phyloP scores from a whole-genome alignment of 768 basidiomycete species.

The Suillus occidentalis region DNA sequence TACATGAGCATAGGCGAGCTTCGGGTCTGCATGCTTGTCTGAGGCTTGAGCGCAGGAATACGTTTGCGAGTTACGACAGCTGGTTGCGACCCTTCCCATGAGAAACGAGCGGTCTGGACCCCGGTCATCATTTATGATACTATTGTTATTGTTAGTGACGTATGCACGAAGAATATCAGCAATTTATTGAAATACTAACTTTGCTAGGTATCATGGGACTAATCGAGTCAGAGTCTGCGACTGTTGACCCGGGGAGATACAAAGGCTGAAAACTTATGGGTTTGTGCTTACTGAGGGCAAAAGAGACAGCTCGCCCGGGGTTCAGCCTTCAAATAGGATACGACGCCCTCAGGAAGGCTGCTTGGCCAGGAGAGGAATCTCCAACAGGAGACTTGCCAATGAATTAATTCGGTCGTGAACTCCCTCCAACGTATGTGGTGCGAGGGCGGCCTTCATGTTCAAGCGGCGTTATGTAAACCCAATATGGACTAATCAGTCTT shows the following conservation, averaged over 20 bases:
- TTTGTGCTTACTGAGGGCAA: not conserved
- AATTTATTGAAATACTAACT: not conserved
- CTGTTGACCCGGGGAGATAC: not conserved
- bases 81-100: not conserved
- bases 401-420: not conserved
- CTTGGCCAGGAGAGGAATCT: not conserved
- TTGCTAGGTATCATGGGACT: not conserved
- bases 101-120: not conserved
- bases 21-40: not conserved
- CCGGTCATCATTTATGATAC: not conserved
- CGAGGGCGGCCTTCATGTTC: not conserved
- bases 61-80: too few species aligned
- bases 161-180: not conserved
- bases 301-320: not conserved
- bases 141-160: not conserved
- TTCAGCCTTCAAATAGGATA: not conserved
- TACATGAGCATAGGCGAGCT: too few species aligned
- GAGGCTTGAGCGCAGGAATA: not conserved
- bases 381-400: not conserved
- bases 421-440: not conserved
- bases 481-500: not conserved
- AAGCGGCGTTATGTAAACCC: not conserved
- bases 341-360: not conserved
- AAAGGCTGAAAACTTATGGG: not conserved
- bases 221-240: not conserved